Percentiles rank a stretch among this genome's conserved stretches.
These are phyloP conservation scores for Aureobasidium sp. DNA, from an alignment of 2,329 filamentous ascomycete species.

Conservation along the genomic window DNA sequence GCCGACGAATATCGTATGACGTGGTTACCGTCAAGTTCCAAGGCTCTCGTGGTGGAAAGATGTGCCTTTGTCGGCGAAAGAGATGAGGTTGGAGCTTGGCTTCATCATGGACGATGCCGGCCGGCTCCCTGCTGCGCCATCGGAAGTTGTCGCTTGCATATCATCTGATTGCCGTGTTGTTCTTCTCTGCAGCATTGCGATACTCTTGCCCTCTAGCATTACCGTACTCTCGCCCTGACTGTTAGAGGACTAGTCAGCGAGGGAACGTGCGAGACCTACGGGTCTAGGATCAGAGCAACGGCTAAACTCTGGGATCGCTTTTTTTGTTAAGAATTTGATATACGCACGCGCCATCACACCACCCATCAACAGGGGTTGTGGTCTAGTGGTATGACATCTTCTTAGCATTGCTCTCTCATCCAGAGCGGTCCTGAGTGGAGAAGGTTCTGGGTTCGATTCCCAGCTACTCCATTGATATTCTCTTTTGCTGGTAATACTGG, in stretches of 20 bases:
- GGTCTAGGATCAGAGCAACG: no score
- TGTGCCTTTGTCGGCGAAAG: not conserved
- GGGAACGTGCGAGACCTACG: no score
- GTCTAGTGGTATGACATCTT: conserved; percentile 12
- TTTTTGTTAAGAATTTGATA: no score
- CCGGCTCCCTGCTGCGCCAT: not conserved
- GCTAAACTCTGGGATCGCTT: no score
- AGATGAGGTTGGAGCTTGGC: not conserved
- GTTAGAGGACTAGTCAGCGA: no score
- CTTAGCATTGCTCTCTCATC: conserved; percentile 10
- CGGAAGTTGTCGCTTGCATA: not conserved
- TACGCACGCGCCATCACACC: no score
- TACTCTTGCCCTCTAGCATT: no score
- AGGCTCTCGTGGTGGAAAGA: not conserved
- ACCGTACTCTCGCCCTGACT: no score
- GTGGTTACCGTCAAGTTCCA: not conserved
- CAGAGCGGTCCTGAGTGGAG: conserved; percentile 5
- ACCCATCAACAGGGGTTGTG: conserved; percentile 1
- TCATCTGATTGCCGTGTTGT: not conserved
- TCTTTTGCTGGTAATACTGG: not conserved
- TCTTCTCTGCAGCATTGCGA: no score
- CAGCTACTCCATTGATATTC: conserved; percentile 4
- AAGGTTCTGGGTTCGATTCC: conserved; percentile 12
- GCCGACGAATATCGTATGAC: not conserved
- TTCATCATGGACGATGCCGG: not conserved